Evolutionary conservation across 306 rosid genomes (phyloP).

Genomic region (Sechiopsis laciniata): DNA sequence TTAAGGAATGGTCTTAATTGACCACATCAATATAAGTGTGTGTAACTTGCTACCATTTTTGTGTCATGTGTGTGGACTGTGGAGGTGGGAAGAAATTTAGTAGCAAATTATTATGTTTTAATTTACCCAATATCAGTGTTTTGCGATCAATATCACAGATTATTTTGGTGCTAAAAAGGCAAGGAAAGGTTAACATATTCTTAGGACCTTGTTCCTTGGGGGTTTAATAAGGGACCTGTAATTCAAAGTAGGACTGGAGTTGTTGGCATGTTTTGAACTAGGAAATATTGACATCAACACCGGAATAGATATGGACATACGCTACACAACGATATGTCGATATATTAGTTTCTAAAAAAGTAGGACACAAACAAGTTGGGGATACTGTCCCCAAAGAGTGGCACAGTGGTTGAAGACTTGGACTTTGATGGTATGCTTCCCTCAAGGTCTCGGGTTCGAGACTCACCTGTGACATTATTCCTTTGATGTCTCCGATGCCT

Average conservation of each 20-base stretch:
- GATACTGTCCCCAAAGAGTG: too few relatives aligned
- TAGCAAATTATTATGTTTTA: background rate
- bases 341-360: background rate
- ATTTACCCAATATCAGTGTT: background rate
- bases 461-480: too few relatives aligned
- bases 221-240: background rate
- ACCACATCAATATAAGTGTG: background rate
- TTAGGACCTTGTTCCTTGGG: background rate
- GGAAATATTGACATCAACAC: background rate
- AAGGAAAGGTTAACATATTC: background rate
- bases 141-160: background rate
- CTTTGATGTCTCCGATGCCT: too few relatives aligned
- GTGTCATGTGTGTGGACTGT: background rate
- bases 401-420: too few relatives aligned
- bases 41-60: slow-evolving; percentile 11
- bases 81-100: background rate
- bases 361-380: background rate
- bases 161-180: background rate
- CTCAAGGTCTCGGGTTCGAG: too few relatives aligned
- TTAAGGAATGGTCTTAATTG: background rate
- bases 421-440: too few relatives aligned
- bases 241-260: background rate
- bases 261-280: background rate
- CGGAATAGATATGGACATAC: background rate
- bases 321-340: background rate